These are phyloP conservation scores for Sarcomyxa edulis DNA, from an alignment of 768 basidiomycete species.

Conservation along the genomic window DNA sequence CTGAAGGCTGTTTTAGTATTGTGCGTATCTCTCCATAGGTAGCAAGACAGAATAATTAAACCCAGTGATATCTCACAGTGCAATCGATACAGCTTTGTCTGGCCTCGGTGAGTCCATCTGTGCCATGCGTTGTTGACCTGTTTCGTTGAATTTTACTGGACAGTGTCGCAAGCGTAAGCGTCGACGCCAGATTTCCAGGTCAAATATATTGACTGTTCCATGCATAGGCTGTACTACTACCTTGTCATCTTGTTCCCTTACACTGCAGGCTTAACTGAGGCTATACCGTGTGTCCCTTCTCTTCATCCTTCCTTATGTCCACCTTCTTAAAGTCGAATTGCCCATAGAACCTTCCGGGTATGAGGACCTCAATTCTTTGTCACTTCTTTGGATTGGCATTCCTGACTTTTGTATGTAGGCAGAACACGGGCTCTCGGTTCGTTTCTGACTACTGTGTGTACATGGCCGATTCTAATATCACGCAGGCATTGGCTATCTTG, in stretches of 20 bases:
- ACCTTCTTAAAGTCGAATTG: neutral
- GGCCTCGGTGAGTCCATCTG: conserved; percentile 13
- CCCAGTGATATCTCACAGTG: conserved; percentile 1
- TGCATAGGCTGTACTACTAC: conserved; percentile 20
- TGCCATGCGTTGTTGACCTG: neutral
- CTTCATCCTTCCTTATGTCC: neutral
- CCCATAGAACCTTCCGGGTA: neutral
- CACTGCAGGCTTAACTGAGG: conserved; percentile 13
- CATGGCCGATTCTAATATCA: too few relatives aligned
- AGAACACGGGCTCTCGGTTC: too few relatives aligned
- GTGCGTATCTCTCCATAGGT: neutral
- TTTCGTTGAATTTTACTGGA: neutral
- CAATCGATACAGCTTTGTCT: conserved; percentile 16
- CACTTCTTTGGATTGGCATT: neutral
- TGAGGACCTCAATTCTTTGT: too few relatives aligned
- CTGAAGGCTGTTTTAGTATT: neutral
- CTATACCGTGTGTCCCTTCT: conserved; percentile 12
- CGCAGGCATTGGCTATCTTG: too few relatives aligned
- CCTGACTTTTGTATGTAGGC: too few relatives aligned
- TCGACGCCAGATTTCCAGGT: neutral
- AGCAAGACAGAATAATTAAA: too few relatives aligned
- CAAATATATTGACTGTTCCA: neutral
- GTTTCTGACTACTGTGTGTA: too few relatives aligned
- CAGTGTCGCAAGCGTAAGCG: conserved; percentile 12
- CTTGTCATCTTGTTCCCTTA: conserved; percentile 18